A percentile compares a stretch with the other conserved stretches of the same genome.
These are phyloP conservation scores for Trichoderma asperellum DNA, from an alignment of 2,329 filamentous ascomycete genomes.

Conservation along the genomic window DNA sequence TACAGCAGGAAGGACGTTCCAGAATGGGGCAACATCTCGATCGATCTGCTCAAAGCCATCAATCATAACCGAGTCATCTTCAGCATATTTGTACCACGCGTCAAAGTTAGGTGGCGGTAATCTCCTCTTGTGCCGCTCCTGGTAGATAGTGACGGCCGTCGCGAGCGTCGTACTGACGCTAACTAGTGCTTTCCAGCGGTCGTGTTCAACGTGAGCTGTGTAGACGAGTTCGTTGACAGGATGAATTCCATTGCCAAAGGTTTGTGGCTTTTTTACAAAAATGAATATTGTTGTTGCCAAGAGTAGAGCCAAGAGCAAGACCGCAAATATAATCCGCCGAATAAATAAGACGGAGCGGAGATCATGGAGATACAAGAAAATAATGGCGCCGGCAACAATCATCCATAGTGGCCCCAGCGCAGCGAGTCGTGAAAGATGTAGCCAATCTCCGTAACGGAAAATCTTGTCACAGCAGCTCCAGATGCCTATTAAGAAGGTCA, in stretches of 20 bases:
- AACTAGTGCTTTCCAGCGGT: slow-evolving; percentile 55
- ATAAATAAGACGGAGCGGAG: slow-evolving; percentile 50
- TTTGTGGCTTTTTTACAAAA: slow-evolving; percentile 38
- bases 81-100: slow-evolving; percentile 82
- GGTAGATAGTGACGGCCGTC: slow-evolving; percentile 54
- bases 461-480: slow-evolving; percentile 44
- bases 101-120: slow-evolving; percentile 81
- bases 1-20: slow-evolving; percentile 69
- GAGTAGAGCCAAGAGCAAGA: slow-evolving; percentile 46
- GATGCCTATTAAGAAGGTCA: slow-evolving; percentile 50
- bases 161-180: slow-evolving; percentile 52
- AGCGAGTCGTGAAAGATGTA: slow-evolving; percentile 45
- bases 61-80: slow-evolving; percentile 71
- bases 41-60: slow-evolving; percentile 84
- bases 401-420: slow-evolving; percentile 47
- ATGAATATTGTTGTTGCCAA: slow-evolving; percentile 46
- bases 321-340: slow-evolving; percentile 46
- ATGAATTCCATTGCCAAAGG: slow-evolving; percentile 43
- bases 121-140: slow-evolving; percentile 61
- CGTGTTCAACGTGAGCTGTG: slow-evolving; percentile 50
- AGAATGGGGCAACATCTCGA: slow-evolving; percentile 75
- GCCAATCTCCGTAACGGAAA: slow-evolving; percentile 49
- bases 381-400: slow-evolving; percentile 47
- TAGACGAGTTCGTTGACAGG: slow-evolving; percentile 56
- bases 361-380: slow-evolving; percentile 51